A percentile compares a stretch with the other conserved stretches of the same genome.
phyloP scores from a whole-genome alignment of 306 rosid genomes.

The Herpetospermum pedunculosum region DNA sequence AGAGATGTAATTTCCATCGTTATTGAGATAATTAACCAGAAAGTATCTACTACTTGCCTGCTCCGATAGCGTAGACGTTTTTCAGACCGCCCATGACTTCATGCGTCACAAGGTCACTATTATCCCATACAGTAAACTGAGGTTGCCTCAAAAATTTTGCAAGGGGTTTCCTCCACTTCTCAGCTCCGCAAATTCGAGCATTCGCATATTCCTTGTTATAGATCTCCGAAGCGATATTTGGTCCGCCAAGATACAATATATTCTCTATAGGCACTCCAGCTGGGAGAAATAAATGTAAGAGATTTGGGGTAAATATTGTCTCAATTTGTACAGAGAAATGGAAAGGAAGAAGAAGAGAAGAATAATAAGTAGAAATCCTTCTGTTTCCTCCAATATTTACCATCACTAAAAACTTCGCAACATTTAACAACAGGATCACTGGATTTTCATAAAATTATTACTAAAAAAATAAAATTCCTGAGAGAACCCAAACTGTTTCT shows the following conservation, averaged over 20 bases:
- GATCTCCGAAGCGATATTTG: conserved; percentile 86
- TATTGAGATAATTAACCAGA: background rate
- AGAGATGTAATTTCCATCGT: background rate
- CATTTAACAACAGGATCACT: background rate
- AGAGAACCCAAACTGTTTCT: background rate
- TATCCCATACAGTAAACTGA: conserved; percentile 87
- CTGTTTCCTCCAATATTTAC: background rate
- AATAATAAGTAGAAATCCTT: background rate
- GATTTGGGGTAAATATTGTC: background rate
- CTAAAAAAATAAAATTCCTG: background rate
- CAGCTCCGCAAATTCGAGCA: conserved; percentile 96
- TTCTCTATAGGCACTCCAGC: conserved; percentile 82
- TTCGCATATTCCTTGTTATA: conserved; percentile 91
- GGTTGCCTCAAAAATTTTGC: conserved; percentile 85
- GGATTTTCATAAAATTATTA: background rate
- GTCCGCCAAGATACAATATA: conserved; percentile 91
- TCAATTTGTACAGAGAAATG: background rate
- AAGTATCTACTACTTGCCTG: conserved; percentile 39
- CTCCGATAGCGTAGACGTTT: conserved; percentile 93
- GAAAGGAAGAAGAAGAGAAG: background rate
- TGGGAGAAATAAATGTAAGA: conserved; percentile 17
- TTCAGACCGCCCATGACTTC: conserved; percentile 99
- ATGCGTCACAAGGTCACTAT: conserved; percentile 84
- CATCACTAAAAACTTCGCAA: background rate
- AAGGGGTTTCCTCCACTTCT: conserved; percentile 81